These are phyloP conservation scores for Phaeosphaeriaceae sp. DNA, from an alignment of 2,329 filamentous ascomycete genomes.

Conservation along the genomic window DNA sequence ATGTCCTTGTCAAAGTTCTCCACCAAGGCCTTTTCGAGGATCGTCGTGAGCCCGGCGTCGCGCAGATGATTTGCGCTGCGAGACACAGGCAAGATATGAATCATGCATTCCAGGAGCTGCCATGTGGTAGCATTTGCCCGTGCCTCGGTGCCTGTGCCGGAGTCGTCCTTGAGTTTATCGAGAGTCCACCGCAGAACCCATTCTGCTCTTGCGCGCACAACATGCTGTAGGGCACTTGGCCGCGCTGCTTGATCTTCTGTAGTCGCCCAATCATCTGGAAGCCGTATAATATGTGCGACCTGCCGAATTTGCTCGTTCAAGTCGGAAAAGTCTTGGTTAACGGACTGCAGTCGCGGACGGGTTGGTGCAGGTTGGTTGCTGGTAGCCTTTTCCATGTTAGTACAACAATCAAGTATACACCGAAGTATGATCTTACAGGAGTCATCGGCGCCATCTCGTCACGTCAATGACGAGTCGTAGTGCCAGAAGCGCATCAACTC, in stretches of 20 bases:
- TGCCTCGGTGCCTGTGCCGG: conserved; percentile 45
- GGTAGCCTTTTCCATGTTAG: conserved; percentile 16
- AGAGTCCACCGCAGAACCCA: conserved; percentile 73
- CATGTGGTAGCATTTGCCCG: conserved; percentile 56
- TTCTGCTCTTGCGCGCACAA: conserved; percentile 59
- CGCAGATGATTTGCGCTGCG: conserved; percentile 74
- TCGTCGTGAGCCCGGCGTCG: conserved; percentile 70
- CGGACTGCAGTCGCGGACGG: conserved; percentile 48
- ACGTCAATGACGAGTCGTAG: conserved; percentile 9
- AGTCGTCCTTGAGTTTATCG: conserved; percentile 61
- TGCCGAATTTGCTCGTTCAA: conserved; percentile 50
- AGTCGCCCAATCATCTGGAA: conserved; percentile 38
- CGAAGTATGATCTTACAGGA: conserved; percentile 14
- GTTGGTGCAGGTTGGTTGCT: conserved; percentile 32
- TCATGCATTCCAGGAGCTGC: conserved; percentile 67
- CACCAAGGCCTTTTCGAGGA: conserved; percentile 70
- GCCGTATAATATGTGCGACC: conserved; percentile 49
- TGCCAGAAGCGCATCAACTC: conserved; percentile 3
- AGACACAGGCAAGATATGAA: conserved; percentile 71
- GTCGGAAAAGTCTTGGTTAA: conserved; percentile 47
- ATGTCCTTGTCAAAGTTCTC: conserved; percentile 53
- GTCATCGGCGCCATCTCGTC: conserved; percentile 32
- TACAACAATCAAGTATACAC: neutral
- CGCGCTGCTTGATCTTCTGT: conserved; percentile 16
- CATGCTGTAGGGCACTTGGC: conserved; percentile 9